Base-by-base conservation (phyloP, 2,329 filamentous ascomycete genomes). In the Stagonosporopsis chrysanthemi region DNA sequence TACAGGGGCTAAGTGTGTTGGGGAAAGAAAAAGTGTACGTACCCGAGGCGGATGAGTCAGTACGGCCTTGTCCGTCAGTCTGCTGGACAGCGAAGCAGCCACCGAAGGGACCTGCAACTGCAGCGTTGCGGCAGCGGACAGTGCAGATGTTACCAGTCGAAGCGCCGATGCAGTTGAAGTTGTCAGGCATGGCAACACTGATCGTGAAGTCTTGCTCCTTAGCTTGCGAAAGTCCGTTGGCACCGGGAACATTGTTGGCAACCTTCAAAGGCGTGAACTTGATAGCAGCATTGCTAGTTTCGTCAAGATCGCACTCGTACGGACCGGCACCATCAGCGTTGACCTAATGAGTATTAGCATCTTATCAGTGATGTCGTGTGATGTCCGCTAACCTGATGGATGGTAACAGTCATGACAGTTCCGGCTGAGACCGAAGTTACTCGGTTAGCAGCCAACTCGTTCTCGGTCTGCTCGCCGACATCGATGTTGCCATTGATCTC, bases 251-350 rank as follows among this genome's bases (percentile, higher is more conserved):
- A 56, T 87, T 87, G 75, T 88, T 83, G 52, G 80, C 78, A 5
- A 88, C 83, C 8, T 78, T 79, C 28, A 87, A 72, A 22, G 80
- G 80, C 51, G 81, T 77, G 45, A 78, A 79, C 56, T 80, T 79
- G 45, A 78, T 71, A 22, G 79, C 81, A 23, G 69, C 67, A 36
- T 71, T 73, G 57, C 79, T 86, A 47, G 86, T 86, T 60, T 79
- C 73, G 69, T 88, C 87, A 68, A 89, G 84, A 77, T 85, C 85
- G 76, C 86, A 88, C 6, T 80, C 82, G 71, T 87, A 88, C 1
- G 86, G 86, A 2, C 87, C 87, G 48, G 84, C 86, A 46, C 87
- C 87, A 65, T 89, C 87, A 23, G 80, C 80, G 71, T 89, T 89
- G 67, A 89, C 86, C 71, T 12, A 75, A 6, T 6, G 11, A 22